Percentiles rank a stretch among this genome's conserved stretches.
Conservation (phyloP, 148 eudicot species). For the Pouteria glomerata region DNA sequence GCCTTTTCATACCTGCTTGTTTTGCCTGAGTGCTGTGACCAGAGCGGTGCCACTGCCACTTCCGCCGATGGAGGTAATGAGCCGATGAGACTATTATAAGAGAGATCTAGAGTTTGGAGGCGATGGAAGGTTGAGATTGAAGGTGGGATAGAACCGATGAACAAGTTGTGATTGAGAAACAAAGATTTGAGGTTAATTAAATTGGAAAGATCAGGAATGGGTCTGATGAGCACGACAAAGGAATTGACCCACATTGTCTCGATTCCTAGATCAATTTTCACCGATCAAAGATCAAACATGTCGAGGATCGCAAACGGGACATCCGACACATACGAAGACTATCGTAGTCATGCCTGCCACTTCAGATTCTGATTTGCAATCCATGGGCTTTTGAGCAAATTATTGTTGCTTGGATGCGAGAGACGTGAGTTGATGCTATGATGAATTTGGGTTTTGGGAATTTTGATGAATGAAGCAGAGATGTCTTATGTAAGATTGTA, state of each 20-base stretch:
- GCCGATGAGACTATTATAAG: slow-evolving; percentile 31
- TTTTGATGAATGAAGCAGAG: slow-evolving; percentile 23
- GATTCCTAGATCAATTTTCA: background rate
- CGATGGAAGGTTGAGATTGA: slow-evolving; percentile 37
- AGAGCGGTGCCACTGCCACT: slow-evolving; percentile 2
- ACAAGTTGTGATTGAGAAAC: slow-evolving; percentile 35
- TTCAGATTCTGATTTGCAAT: slow-evolving; percentile 24
- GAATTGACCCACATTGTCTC: slow-evolving; percentile 6
- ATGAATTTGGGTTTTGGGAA: slow-evolving; percentile 24
- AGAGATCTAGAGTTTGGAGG: slow-evolving; percentile 43
- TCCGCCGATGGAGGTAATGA: slow-evolving; percentile 18
- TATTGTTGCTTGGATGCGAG: slow-evolving; percentile 33
- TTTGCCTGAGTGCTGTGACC: background rate
- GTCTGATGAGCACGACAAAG: slow-evolving; percentile 39
- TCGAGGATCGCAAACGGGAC: slow-evolving; percentile 4
- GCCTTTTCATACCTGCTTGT: slow-evolving; percentile 17
- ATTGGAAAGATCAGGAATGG: slow-evolving; percentile 41
- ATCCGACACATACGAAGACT: slow-evolving; percentile 9
- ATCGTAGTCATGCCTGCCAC: slow-evolving; percentile 41
- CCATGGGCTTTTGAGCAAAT: slow-evolving; percentile 21
- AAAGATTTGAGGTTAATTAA: slow-evolving; percentile 37
- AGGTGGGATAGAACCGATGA: slow-evolving; percentile 30
- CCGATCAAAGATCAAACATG: slow-evolving; percentile 2
- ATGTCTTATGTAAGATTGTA: slow-evolving; percentile 23
- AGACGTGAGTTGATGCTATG: slow-evolving; percentile 19